These are phyloP conservation scores for Paracorniculantispora psalliotae DNA, from an alignment of 2,329 filamentous ascomycete genomes.

Conservation along the genomic window DNA sequence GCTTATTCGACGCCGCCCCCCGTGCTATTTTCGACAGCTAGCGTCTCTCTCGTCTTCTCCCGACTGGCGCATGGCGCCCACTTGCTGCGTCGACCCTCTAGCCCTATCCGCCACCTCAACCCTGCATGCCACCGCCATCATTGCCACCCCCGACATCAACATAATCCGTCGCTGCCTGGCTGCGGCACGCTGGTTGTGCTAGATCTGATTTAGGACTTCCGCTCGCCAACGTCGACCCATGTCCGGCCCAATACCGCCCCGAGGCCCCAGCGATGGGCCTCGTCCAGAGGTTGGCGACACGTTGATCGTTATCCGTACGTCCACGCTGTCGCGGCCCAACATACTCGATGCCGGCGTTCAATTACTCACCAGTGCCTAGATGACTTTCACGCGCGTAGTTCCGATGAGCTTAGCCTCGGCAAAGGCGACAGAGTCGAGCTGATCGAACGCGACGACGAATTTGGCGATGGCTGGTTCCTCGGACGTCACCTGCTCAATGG, in stretches of 20 bases:
- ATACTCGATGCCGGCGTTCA: not conserved
- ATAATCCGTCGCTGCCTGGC: slow-evolving; percentile 7
- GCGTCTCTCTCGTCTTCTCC: not conserved
- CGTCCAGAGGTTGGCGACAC: slow-evolving; percentile 62
- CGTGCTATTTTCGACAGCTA: not conserved
- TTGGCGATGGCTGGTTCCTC: slow-evolving; percentile 82
- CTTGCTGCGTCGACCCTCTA: not conserved
- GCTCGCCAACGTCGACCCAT: not conserved
- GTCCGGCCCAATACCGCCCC: slow-evolving; percentile 38
- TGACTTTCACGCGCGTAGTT: slow-evolving; percentile 85
- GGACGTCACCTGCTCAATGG: slow-evolving; percentile 68
- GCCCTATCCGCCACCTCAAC: not conserved
- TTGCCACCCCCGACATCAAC: slow-evolving; percentile 4
- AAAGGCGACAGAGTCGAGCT: slow-evolving; percentile 83
- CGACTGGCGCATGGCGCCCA: slow-evolving; percentile 10
- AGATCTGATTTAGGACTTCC: not conserved
- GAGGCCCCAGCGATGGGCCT: slow-evolving; percentile 30
- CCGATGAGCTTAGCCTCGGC: slow-evolving; percentile 83
- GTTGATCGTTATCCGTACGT: slow-evolving; percentile 67
- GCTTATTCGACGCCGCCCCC: not conserved
- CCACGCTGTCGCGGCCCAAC: not conserved
- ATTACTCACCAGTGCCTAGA: slow-evolving; percentile 46
- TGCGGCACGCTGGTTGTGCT: slow-evolving; percentile 4
- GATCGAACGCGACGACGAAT: slow-evolving; percentile 81
- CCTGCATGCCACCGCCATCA: slow-evolving; percentile 5